Base-by-base conservation (phyloP, 371 early-diverging fungal genomes). In the Rhizopus delemar region DNA sequence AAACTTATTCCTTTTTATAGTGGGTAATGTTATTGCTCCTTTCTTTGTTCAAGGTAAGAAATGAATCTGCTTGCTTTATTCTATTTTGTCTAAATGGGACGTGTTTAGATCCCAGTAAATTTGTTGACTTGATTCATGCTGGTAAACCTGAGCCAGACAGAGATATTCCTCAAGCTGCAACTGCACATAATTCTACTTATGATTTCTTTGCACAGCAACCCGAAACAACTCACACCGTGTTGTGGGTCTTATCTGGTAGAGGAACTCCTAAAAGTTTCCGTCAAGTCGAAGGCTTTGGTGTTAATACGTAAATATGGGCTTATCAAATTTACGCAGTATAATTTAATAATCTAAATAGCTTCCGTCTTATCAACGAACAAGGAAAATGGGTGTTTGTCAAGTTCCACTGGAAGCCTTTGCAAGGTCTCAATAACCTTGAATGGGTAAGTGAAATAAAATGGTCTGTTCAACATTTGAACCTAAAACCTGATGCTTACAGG, bases 101-200 rank as follows among this genome's bases (percentile, higher is more conserved):
- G 2, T 36, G 72, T 28, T 16, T 46, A 60, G 78, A 78, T 65
- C 70, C 68, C 12, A 79, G 81, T 57, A 77, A 76, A 46, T 78
- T 76, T 46, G 75, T 75, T n/a, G 82, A 82, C 41, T 33, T 82
- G 9, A 69, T 82, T 38, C 84, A 82, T 60, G 73, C 82, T 15
- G 71, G 62, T 13, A 80, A 82, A 49, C 77, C 74, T 5, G 71
- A 84, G 31, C 81, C 84, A 3, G 53, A 75, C n/a, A 71, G 45
- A 8, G 76, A 84, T 46, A 61, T 72, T 0, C 80, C 77, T 11
- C 80, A 80, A 58, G 81, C 73, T 6, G 70, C 60, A n/a, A 75
- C 78, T 32, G 84, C 78, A 4, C 81, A 81, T 56, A 69, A 77
- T 31, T 75, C 68, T 5, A 72, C 75, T 8, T 83, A 77, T 64